Evolutionary conservation across 345 rosid genomes (phyloP), one percentile per base, ranked within the genome.

Genomic region (Salix purpurea): DNA sequence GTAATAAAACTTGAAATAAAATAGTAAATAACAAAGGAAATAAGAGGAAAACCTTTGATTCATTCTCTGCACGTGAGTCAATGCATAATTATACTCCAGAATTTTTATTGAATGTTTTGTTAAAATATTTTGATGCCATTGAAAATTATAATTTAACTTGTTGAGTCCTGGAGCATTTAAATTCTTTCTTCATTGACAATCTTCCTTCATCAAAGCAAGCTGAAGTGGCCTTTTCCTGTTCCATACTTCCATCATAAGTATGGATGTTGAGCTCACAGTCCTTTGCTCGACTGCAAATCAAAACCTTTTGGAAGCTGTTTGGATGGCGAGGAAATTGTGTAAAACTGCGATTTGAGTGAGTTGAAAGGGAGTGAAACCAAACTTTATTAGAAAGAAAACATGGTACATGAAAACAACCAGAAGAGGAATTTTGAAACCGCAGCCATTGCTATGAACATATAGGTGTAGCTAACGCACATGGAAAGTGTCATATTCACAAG

Each of bases 101-200:
- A 2, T 2, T 30, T 30, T 30, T 30, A 30, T 30, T 30, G 30
- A 30, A 2, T 30, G 30, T 30, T 30, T 30, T 30, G 30, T 30
- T 30, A 30, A 30, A 30, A 30, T 2, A 2, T 2, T 30, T 30
- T 30, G 30, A 30, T 30, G 30, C 30, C 30, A 30, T 2, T 30
- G 30, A 30, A 30, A 30, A 30, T 30, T 30, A 30, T 30, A 30
- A 30, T 30, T 30, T 2, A 30, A 30, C 30, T 30, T 30, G 30
- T 30, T 30, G 30, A 30, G 2, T 30, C 3, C 30, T 30, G 30
- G 30, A 30, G 83, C 89, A 81, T 82, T 69, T 91, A 80, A 91
- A 88, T 52, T 83, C 89, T 73, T 94, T 91, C 88, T 92, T 94
- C 26, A 64, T 78, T 21, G 88, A 85, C 67, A 79, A 75, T 23